Percentiles rank a stretch among this genome's conserved stretches.
Conservation (phyloP, 345 rosid genomes). For the Populus pruinosa region DNA sequence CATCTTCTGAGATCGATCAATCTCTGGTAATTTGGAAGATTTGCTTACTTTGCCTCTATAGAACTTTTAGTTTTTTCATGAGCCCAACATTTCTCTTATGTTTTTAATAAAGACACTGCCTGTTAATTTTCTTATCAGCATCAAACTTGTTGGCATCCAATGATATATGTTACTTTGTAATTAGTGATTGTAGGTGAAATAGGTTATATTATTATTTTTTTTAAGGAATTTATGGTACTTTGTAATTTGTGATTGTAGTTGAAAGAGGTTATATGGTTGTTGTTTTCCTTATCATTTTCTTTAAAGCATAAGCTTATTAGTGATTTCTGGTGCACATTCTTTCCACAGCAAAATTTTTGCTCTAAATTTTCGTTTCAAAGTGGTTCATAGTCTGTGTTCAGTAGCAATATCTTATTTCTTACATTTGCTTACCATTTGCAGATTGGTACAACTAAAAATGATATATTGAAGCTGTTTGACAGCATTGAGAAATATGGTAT, state of each 20-base stretch:
- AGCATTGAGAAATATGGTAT: slow-evolving; percentile 79
- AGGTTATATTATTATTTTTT: background rate
- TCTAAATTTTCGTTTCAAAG: background rate
- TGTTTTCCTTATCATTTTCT: background rate
- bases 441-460: slow-evolving; percentile 63
- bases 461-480: slow-evolving; percentile 81
- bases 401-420: background rate
- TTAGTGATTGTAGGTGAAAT: background rate
- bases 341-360: background rate
- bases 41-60: background rate
- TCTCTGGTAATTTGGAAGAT: slow-evolving; percentile 58
- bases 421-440: slow-evolving; percentile 30
- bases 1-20: slow-evolving; percentile 69
- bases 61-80: background rate
- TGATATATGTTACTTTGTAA: background rate
- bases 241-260: background rate
- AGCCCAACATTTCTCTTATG: background rate
- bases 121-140: background rate
- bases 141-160: background rate
- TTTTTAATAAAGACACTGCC: background rate
- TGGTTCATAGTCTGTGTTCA: background rate
- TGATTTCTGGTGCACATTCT: background rate
- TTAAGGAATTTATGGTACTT: background rate
- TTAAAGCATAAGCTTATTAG: background rate
- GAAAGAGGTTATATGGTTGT: background rate